Conservation (phyloP, 495 filamentous ascomycete species). For the Hyaloscypha bicolor region DNA sequence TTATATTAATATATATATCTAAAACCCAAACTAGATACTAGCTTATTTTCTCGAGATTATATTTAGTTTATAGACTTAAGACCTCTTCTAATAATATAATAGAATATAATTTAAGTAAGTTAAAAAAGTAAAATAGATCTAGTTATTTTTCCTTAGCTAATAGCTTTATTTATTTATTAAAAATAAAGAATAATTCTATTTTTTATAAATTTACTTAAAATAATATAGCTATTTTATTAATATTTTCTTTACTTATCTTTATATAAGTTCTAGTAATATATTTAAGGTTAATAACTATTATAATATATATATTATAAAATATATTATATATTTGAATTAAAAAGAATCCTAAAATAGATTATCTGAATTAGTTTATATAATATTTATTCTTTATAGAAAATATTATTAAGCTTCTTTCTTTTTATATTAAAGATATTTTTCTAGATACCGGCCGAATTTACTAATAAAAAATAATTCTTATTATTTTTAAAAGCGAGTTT, state of each 20-base stretch:
- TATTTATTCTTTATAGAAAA: slow-evolving; percentile 14
- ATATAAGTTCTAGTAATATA: slow-evolving; percentile 17
- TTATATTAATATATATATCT: slow-evolving; percentile 10
- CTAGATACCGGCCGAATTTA: slow-evolving; percentile 12
- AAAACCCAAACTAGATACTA: slow-evolving; percentile 13
- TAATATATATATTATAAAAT: slow-evolving; percentile 16
- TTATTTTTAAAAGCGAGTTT: slow-evolving; percentile 1
- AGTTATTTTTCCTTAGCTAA: too few species aligned
- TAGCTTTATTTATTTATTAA: too few species aligned
- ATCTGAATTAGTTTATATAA: slow-evolving; percentile 19
- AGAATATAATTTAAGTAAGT: slow-evolving; percentile 24
- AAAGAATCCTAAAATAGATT: slow-evolving; percentile 17
- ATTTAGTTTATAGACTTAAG: slow-evolving; percentile 18
- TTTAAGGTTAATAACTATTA: slow-evolving; percentile 21
- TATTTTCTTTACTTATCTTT: slow-evolving; percentile 25
- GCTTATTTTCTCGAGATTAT: slow-evolving; percentile 25
- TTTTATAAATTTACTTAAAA: too few species aligned
- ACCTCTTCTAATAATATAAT: slow-evolving; percentile 22
- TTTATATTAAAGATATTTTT: slow-evolving; percentile 14
- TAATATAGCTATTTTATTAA: slow-evolving; percentile 13
- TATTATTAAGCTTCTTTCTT: slow-evolving; percentile 14
- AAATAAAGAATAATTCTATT: too few species aligned
- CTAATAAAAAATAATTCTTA: slow-evolving; percentile 11
- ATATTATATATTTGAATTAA: slow-evolving; percentile 24
- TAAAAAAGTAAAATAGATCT: background rate